phyloP scores from a whole-genome alignment of 371 early-diverging fungal genomes.

The Haplosporangium sp. region DNA sequence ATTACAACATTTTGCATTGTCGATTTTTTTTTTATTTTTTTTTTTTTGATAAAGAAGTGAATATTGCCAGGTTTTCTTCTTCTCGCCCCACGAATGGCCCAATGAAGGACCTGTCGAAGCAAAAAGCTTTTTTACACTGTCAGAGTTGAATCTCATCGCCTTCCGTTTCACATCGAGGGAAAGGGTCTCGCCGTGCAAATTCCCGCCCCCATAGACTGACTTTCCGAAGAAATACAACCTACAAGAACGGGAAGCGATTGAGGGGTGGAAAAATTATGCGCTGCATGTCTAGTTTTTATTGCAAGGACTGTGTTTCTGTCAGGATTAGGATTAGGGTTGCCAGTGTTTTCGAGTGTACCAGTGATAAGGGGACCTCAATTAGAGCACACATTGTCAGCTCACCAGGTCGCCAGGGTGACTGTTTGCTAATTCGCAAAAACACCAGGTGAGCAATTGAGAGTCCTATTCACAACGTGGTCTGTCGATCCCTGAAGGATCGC shows the following conservation, averaged over 20 bases:
- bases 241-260: constrained; percentile 44
- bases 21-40: background rate
- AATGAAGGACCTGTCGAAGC: constrained; percentile 45
- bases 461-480: too few relatives aligned
- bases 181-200: constrained; percentile 51
- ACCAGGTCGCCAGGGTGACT: too few relatives aligned
- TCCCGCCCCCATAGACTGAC: constrained; percentile 28
- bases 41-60: constrained; percentile 6
- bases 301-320: too few relatives aligned
- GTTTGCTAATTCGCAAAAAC: too few relatives aligned
- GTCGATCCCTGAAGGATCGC: too few relatives aligned
- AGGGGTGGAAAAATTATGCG: too few relatives aligned
- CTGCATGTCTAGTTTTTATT: too few relatives aligned
- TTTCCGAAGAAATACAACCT: background rate
- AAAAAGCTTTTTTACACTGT: constrained; percentile 48
- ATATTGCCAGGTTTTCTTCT: constrained; percentile 53
- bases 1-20: background rate
- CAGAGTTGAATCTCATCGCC: constrained; percentile 38
- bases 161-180: constrained; percentile 53
- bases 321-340: too few relatives aligned
- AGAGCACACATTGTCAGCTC: too few relatives aligned
- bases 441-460: too few relatives aligned
- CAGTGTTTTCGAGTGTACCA: too few relatives aligned
- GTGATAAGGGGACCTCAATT: too few relatives aligned
- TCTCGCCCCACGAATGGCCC: constrained; percentile 46